A percentile compares a stretch with the other conserved stretches of the same genome.
phyloP scores from a whole-genome alignment of 2,329 filamentous ascomycete genomes.

The Pestalotiopsis sp. region DNA sequence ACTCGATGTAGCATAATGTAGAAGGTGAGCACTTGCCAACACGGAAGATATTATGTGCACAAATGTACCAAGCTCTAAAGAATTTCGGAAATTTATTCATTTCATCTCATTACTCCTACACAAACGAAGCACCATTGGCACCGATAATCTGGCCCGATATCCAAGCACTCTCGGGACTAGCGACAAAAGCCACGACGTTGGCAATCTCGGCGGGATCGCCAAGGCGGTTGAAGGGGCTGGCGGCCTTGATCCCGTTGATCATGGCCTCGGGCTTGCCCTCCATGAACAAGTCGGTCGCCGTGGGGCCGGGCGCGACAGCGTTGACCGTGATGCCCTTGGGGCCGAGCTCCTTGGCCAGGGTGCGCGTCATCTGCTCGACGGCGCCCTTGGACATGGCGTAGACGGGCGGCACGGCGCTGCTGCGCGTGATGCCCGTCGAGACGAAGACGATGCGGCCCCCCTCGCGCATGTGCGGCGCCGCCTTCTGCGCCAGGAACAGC shows the following conservation, averaged over 20 bases:
- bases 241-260: conserved; percentile 40
- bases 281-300: conserved; percentile 57
- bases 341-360: conserved; percentile 57
- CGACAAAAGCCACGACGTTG: conserved; percentile 44
- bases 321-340: conserved; percentile 53
- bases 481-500: conserved; percentile 55
- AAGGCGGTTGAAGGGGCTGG: conserved; percentile 46
- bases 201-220: conserved; percentile 53
- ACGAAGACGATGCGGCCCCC: conserved; percentile 55
- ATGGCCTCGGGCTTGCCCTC: conserved; percentile 48
- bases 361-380: conserved; percentile 59
- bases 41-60: no score
- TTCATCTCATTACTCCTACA: background rate
- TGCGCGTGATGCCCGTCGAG: conserved; percentile 39
- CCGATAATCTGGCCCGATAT: conserved; percentile 48
- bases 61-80: no score
- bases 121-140: conserved; percentile 41
- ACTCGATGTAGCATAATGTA: no score
- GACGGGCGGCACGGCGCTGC: conserved; percentile 36
- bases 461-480: conserved; percentile 49
- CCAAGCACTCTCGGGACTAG: conserved; percentile 37
- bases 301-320: conserved; percentile 53
- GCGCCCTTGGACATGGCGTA: conserved; percentile 60
- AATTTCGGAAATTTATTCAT: no score
- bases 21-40: no score